Conservation (phyloP, 768 basidiomycete species). For the Leccinum pellstonianum region DNA sequence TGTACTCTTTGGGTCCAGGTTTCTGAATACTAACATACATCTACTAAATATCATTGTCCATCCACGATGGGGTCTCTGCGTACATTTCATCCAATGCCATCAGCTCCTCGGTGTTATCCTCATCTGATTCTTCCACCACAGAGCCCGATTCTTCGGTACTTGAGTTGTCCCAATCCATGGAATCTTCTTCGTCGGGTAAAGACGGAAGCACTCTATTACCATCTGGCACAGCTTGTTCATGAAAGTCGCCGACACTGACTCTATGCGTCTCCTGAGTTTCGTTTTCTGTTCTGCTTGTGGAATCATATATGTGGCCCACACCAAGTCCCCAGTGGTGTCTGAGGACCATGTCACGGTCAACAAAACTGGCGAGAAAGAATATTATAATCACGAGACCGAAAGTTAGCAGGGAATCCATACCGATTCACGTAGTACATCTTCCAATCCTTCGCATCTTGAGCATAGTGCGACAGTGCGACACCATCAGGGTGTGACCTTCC, state of each 20-base stretch:
- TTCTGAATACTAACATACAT: too few species aligned
- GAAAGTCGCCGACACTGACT: not conserved
- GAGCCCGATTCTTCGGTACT: not conserved
- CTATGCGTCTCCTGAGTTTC: not conserved
- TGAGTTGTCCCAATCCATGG: not conserved
- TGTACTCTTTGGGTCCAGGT: too few species aligned
- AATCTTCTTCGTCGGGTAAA: too few species aligned
- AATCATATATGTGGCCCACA: not conserved
- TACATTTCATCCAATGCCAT: not conserved
- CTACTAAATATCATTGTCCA: too few species aligned
- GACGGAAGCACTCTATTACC: too few species aligned
- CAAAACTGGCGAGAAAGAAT: not conserved
- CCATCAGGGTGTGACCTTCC: not conserved
- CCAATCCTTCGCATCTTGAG: not conserved
- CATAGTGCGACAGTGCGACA: not conserved
- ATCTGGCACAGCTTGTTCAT: not conserved
- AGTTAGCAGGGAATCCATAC: not conserved
- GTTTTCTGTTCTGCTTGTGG: not conserved
- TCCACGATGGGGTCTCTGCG: too few species aligned
- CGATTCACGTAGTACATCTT: not conserved
- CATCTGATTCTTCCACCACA: not conserved
- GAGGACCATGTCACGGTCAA: not conserved
- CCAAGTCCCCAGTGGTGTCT: not conserved
- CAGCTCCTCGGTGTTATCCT: not conserved
- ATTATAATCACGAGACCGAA: not conserved